Evolutionary conservation across 1,284 basidiomycete genomes (phyloP).

Genomic region (Porodaedalea pini): DNA sequence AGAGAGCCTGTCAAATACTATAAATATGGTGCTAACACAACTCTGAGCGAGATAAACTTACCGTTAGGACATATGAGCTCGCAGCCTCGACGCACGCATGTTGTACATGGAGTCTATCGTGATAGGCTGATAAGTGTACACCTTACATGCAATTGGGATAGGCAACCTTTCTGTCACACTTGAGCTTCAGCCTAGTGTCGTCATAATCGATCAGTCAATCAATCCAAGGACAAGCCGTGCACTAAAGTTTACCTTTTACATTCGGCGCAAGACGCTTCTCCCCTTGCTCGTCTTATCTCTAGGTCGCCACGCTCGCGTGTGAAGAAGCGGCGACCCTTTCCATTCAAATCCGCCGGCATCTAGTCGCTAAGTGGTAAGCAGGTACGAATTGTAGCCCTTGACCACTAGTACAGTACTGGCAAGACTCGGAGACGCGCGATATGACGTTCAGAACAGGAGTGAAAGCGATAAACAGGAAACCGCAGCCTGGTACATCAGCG

Average conservation of each 20-base stretch:
- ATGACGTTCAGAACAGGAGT: no score
- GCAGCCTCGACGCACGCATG: slow-evolving; percentile 15
- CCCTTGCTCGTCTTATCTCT: neutral
- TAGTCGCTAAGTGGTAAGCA: no score
- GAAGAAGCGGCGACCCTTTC: neutral
- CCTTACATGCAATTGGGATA: neutral
- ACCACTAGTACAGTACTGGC: no score
- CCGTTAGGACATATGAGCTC: slow-evolving; percentile 14
- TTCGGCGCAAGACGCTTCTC: no score
- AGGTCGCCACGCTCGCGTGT: slow-evolving; percentile 9
- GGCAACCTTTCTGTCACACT: slow-evolving; percentile 17
- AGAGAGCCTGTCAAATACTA: slow-evolving; percentile 2
- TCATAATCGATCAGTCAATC: no score
- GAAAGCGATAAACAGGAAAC: no score
- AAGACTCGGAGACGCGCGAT: no score
- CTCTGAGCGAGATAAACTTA: neutral
- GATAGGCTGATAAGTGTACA: neutral
- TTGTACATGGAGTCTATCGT: slow-evolving; percentile 11
- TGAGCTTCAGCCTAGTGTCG: slow-evolving; percentile 12
- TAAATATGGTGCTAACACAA: neutral
- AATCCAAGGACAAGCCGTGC: neutral
- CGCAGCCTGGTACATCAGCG: no score
- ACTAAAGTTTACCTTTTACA: slow-evolving; percentile 9
- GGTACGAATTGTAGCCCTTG: no score
- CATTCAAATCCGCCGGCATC: neutral